Conservation (phyloP, 257 asterid species). For the Forsythia viridissima region DNA sequence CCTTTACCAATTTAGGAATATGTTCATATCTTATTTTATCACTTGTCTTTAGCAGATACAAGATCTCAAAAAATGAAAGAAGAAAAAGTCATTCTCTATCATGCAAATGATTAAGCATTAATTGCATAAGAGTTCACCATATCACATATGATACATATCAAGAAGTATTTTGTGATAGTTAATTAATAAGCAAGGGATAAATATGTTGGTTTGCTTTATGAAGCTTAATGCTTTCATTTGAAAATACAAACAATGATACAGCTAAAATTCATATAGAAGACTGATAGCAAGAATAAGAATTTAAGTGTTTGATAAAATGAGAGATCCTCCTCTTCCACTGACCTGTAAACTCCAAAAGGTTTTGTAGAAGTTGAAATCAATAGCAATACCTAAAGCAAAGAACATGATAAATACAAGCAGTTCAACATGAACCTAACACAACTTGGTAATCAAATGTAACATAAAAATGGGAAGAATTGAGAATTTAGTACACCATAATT, state of each 20-base stretch:
- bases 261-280: not conserved
- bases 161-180: not conserved
- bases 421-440: slow-evolving; percentile 13
- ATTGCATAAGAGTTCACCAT: not conserved
- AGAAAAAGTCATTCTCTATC: not conserved
- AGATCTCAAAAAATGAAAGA: not conserved
- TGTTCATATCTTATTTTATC: not conserved
- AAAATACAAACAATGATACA: slow-evolving; percentile 12
- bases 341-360: slow-evolving; percentile 99
- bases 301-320: slow-evolving; percentile 9
- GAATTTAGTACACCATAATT: slow-evolving; percentile 25
- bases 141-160: not conserved
- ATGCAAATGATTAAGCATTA: not conserved
- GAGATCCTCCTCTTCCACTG: slow-evolving; percentile 28
- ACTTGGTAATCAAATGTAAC: slow-evolving; percentile 8
- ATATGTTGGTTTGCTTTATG: not conserved
- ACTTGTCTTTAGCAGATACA: not conserved
- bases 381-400: slow-evolving; percentile 70
- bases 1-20: not conserved
- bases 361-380: slow-evolving; percentile 94
- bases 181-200: slow-evolving; percentile 2
- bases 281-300: slow-evolving; percentile 10
- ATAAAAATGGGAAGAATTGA: slow-evolving; percentile 9
- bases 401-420: slow-evolving; percentile 20
- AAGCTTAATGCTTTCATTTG: slow-evolving; percentile 6